These are phyloP conservation scores for Pseudonitzschia multistriata DNA, from an alignment of 108 stramenopile genomes.

Conservation along the genomic window DNA sequence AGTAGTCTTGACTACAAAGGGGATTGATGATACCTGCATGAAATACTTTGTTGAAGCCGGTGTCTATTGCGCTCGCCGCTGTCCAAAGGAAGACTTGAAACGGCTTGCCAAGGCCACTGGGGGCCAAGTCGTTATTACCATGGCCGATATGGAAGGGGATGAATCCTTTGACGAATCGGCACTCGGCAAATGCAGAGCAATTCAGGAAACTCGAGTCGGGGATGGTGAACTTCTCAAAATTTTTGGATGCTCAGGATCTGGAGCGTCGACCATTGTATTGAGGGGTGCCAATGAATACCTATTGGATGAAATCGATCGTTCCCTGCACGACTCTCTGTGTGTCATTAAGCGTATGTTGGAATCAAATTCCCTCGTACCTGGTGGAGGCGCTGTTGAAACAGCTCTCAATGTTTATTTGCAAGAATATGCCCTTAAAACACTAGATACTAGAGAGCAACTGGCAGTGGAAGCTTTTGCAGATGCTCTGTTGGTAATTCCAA, in stretches of 20 bases:
- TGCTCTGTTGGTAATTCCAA: slow-evolving; percentile 98
- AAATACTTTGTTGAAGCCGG: slow-evolving; percentile 99
- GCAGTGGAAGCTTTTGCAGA: slow-evolving; percentile 98
- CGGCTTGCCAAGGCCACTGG: slow-evolving; percentile 99
- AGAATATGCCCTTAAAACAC: slow-evolving; percentile 84
- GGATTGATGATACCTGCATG: slow-evolving; percentile 98
- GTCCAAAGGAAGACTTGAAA: slow-evolving; percentile 95
- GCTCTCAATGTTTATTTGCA: slow-evolving; percentile 94
- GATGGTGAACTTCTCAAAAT: slow-evolving; percentile 99
- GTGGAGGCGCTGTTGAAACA: slow-evolving; percentile 98
- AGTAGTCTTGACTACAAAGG: slow-evolving; percentile 98
- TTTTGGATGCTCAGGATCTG: slow-evolving; percentile 81
- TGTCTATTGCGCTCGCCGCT: slow-evolving; percentile 91
- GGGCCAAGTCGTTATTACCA: slow-evolving; percentile 89
- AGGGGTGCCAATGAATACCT: slow-evolving; percentile 99
- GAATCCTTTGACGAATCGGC: slow-evolving; percentile 92
- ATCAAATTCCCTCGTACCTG: slow-evolving; percentile 94
- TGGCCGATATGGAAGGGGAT: slow-evolving; percentile 99
- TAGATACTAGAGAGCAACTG: slow-evolving; percentile 95
- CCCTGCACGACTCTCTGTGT: slow-evolving; percentile 96
- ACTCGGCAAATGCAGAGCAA: slow-evolving; percentile 88
- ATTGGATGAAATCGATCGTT: slow-evolving; percentile 99
- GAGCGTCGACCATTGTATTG: slow-evolving; percentile 95
- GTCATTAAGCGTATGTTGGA: slow-evolving; percentile 99
- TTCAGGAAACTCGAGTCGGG: slow-evolving; percentile 94